Evolutionary conservation across 1,284 basidiomycete species (phyloP), one percentile per base, ranked within the genome.

Genomic region (Trametes pubescens): DNA sequence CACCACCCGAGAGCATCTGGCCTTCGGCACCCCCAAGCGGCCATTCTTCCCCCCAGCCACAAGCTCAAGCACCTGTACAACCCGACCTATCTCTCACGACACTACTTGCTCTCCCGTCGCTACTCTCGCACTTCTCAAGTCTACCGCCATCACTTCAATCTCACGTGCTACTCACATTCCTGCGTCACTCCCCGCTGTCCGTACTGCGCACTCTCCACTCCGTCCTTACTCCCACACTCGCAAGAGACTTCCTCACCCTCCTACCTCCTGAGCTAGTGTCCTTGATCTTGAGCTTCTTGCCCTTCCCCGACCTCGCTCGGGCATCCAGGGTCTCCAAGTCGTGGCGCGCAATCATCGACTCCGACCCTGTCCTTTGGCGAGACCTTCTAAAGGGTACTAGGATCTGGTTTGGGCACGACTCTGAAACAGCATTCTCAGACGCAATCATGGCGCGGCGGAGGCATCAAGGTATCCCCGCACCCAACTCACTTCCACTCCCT

Each of bases 201-300:
- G 93, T 95, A 47, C 80, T 96, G 34, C 89, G 94, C 59, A 91
- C 89, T 5, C 78, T 95, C 16, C 91, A 95, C 74, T 90, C 90
- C 49, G 89, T 96, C 65, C 82, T 96, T 68, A 90, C 90, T 0
- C 93, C 93, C 34, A 93, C 92, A 8, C 81, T 96, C 29, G 92
- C 93, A 22, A 89, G 94, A 70, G 94, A 96, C 77, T 96, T 95
- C 75, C 82, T 96, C 67, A 92, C 90, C 2, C 85, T 94, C 48
- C 84, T 96, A 7, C 94, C 94, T 9, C 89, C 92, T 22, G 94
- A 96, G 71, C 86, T 96, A 51, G 90, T 93, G 54, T 91, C 92
- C 0, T 88, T 91, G 64, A 83, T 96, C 64, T 84, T 96, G 63
- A 89, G 88, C 69, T 93, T 84, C 73, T 86, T 96, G 24, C 87